Evolutionary conservation across 805 yeast genomes (phyloP), one percentile per base, ranked within the genome.

Genomic region (Kodamaea jinghongensis): DNA sequence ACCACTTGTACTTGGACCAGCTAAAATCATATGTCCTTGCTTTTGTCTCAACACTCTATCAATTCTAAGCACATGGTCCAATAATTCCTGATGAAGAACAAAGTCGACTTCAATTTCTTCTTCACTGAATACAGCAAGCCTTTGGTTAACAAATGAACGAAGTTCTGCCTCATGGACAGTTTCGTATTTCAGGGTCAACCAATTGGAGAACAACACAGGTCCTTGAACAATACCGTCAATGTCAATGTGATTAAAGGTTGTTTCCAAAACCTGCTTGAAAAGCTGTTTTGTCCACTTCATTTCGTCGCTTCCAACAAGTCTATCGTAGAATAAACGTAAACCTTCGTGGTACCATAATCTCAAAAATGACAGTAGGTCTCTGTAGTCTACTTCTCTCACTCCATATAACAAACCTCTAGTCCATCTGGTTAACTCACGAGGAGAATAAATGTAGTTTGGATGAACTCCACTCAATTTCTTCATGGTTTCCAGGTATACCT

Each of bases 401-500:
- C 80, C 78, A 26, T 73, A 75, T 33, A 77, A 70, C 1, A 90
- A 59, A n/a, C 96, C 95, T 42, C 84, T 71, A 1, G 78, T 69
- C 95, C 96, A 87, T 42, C 98, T 67, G 0, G 97, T 88, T 10
- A 90, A 69, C 56, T 90, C 98, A 57, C 98, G 78, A 0, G 98
- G 98, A 15, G 95, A 82, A 54, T 83, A 84, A 0, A 86, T 65
- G 51, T 88, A 87, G 53, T 86, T 91, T 1, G 76, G 63, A 22
- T 71, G 77, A 0, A 49, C 43, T 0, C 42, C 41, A 0, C 61
- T 38, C 48, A 85, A 78, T 1, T 51, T 44, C 0, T 43, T 32
- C 31, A 63, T 71, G 8, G 83, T 74, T 17, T 50, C 42, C 0
- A 52, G 45, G 56, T 85, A 90, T 1, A 86, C 70, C 1, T 70